phyloP scores from a whole-genome alignment of 768 basidiomycete genomes.

The Paxillus involutus region DNA sequence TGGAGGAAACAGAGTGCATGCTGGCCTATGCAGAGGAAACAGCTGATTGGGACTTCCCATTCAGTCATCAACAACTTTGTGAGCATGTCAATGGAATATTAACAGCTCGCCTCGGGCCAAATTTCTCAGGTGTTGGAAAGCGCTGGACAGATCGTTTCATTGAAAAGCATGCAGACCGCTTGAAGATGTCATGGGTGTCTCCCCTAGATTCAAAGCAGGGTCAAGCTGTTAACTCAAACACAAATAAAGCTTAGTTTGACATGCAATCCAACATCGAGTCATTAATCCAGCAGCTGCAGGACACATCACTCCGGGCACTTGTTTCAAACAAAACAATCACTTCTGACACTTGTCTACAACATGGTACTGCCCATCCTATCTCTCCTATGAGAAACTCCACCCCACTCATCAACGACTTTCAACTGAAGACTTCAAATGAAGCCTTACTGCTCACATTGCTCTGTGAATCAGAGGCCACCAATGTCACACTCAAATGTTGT shows the following conservation, averaged over 20 bases:
- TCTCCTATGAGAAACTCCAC: neutral
- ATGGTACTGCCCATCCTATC: neutral
- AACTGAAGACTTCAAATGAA: no score
- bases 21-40: constrained; percentile 27
- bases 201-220: no score
- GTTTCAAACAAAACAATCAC: neutral
- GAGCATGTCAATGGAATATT: constrained; percentile 34
- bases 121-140: constrained; percentile 36
- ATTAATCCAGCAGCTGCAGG: neutral
- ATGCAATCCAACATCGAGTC: constrained; percentile 30
- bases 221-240: no score
- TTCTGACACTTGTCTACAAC: neutral
- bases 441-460: no score
- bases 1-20: constrained; percentile 27
- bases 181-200: constrained; percentile 27
- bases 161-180: constrained; percentile 24
- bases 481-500: neutral
- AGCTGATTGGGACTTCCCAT: constrained; percentile 35
- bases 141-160: constrained; percentile 34
- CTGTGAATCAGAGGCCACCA: neutral
- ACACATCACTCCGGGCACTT: neutral
- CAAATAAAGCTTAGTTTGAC: constrained; percentile 13
- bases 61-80: constrained; percentile 30
- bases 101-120: constrained; percentile 22
- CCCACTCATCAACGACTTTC: neutral